Base-by-base conservation (phyloP, 2,329 filamentous ascomycete species). In the Fusarium albidum region DNA sequence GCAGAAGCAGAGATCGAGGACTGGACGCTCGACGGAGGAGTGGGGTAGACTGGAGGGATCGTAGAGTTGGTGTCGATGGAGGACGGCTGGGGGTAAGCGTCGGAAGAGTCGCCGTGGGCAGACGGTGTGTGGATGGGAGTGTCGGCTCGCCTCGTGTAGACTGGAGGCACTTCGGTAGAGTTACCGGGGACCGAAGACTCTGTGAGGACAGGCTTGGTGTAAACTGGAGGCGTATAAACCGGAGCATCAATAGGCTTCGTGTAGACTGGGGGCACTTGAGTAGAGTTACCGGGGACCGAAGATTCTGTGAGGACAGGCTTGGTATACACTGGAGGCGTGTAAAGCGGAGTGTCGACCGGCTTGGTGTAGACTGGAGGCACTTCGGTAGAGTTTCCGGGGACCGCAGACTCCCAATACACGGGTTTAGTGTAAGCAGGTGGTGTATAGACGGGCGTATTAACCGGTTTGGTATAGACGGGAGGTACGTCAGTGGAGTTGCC, bases 301-400 rank as follows among this genome's bases (percentile, higher is more conserved):
- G 57, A 34, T 11, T 25, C n/a, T 3, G 52, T 48, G 34, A 57
- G 45, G 14, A 29, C 38, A 6, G 57, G 28, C 45, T 45, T 45
- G n/a, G 58, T 61, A 29, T 61, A 58, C 4, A 55, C 53, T 8
- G 57, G 57, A 26, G 45, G 53, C 4, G 53, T 54, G 29, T 59
- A 59, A 29, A 48, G 6, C 11, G 40, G 27, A 17, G 47, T 43
- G 5, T 39, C 21, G 9, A 27, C 37, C 13, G 11, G 31, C 40
- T 26, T 40, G 11, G 47, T 28, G 18, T 37, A 38, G 11, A 46
- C 15, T 6, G 55, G 41, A 9, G 49, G 32, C 15, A 10, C 43
- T 17, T 17, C 15, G 13, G 46, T 38, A 18, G 42, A 54, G 9
- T 61, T 61, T 4, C 38, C 29, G 37, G 32, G 15, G 3, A 33